phyloP scores from a whole-genome alignment of 2,329 filamentous ascomycete genomes.

The Epichloe sp. region DNA sequence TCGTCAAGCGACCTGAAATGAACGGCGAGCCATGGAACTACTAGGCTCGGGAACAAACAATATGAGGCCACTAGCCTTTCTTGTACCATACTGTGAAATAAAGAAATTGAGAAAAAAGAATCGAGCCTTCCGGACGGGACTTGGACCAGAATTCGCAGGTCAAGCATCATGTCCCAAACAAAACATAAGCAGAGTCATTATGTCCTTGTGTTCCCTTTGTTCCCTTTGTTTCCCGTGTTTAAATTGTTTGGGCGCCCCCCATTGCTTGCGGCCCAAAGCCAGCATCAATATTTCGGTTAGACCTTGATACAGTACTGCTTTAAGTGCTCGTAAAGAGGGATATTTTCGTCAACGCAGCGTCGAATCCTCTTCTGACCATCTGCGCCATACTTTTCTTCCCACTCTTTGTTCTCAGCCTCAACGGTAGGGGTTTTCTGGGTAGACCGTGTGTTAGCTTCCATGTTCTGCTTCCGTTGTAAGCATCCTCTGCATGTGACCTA shows the following conservation, averaged over 20 bases:
- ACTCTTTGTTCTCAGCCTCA: constrained; percentile 57
- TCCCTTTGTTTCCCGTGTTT: neutral
- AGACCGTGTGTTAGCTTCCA: neutral
- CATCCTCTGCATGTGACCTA: constrained; percentile 21
- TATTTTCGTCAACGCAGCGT: constrained; percentile 56
- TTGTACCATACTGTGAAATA: constrained; percentile 3
- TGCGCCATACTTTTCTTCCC: constrained; percentile 61
- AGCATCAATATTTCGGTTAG: constrained; percentile 14
- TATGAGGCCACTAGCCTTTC: neutral
- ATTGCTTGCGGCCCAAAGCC: neutral
- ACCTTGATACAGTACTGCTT: constrained; percentile 62
- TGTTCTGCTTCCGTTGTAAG: neutral
- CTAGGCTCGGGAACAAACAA: neutral
- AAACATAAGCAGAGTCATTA: neutral
- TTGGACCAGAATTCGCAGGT: neutral
- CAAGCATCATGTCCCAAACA: neutral
- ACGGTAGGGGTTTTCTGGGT: constrained; percentile 46
- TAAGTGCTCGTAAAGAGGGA: constrained; percentile 67
- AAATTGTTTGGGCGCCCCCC: neutral
- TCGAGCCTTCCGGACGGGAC: neutral
- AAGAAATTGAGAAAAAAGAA: neutral
- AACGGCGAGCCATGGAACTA: constrained; percentile 1
- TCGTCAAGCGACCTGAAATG: neutral
- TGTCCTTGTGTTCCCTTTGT: neutral
- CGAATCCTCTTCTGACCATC: constrained; percentile 58